Percentiles rank a stretch among this genome's conserved stretches.
phyloP scores from a whole-genome alignment of 164 flowering plant species.

The Buxus sempervirens region DNA sequence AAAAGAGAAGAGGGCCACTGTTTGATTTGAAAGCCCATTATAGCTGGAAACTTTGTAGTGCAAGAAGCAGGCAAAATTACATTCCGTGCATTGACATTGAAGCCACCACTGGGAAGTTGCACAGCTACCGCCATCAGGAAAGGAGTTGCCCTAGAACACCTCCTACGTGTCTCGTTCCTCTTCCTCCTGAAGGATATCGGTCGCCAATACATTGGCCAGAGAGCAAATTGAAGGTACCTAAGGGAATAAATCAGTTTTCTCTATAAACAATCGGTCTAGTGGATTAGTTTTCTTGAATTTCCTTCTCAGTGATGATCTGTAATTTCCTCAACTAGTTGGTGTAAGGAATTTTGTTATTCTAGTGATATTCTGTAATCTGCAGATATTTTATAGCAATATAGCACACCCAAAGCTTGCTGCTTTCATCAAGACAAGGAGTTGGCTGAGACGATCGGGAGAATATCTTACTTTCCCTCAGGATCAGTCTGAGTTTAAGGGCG shows the following conservation, averaged over 20 bases:
- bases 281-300: neutral
- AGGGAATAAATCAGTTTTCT: neutral
- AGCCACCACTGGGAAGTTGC: slow-evolving; percentile 32
- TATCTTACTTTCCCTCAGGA: slow-evolving; percentile 72
- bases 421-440: slow-evolving; percentile 52
- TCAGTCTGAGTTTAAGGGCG: slow-evolving; percentile 66
- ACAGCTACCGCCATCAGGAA: slow-evolving; percentile 71
- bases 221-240: slow-evolving; percentile 69
- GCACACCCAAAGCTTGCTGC: slow-evolving; percentile 88
- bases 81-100: slow-evolving; percentile 90
- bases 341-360: too few relatives aligned
- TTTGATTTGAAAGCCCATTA: slow-evolving; percentile 68
- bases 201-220: slow-evolving; percentile 79
- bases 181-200: slow-evolving; percentile 70
- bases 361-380: slow-evolving; percentile 19
- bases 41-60: slow-evolving; percentile 72
- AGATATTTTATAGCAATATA: slow-evolving; percentile 73
- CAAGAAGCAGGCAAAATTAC: slow-evolving; percentile 84
- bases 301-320: too few relatives aligned
- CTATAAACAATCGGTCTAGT: neutral
- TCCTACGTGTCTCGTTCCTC: slow-evolving; percentile 83
- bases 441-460: slow-evolving; percentile 67
- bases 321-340: neutral
- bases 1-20: slow-evolving; percentile 58
- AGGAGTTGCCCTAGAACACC: slow-evolving; percentile 77